These are phyloP conservation scores for Mucor irregularis DNA, from an alignment of 371 early-diverging fungal species.

Conservation along the genomic window DNA sequence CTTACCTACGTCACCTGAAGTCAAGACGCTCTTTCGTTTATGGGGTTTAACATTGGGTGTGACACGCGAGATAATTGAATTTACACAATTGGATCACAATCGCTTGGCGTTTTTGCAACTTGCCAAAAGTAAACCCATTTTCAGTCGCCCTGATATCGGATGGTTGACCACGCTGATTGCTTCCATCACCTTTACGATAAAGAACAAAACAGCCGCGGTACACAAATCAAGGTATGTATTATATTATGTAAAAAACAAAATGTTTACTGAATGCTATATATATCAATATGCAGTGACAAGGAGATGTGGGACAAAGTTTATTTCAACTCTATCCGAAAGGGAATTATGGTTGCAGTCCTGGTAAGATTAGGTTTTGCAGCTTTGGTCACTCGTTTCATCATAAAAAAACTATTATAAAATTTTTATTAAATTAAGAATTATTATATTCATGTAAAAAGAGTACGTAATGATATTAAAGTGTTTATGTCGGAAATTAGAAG, in stretches of 20 bases:
- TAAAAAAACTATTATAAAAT: background rate
- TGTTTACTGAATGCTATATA: too few species aligned
- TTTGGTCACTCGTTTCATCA: background rate
- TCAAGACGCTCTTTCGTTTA: slow-evolving; percentile 39
- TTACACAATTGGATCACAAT: slow-evolving; percentile 23
- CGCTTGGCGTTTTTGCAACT: slow-evolving; percentile 7
- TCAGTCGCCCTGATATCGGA: slow-evolving; percentile 19
- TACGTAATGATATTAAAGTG: background rate
- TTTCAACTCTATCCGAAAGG: slow-evolving; percentile 14
- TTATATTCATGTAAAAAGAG: too few species aligned
- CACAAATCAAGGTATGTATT: too few species aligned
- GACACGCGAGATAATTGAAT: slow-evolving; percentile 60
- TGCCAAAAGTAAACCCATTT: slow-evolving; percentile 6
- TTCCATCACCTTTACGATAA: too few species aligned
- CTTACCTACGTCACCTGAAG: slow-evolving; percentile 27
- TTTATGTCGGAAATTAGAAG: slow-evolving; percentile 5
- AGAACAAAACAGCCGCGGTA: too few species aligned
- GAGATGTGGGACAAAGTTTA: slow-evolving; percentile 25
- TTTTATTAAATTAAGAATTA: too few species aligned
- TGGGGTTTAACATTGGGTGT: slow-evolving; percentile 74
- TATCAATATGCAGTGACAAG: too few species aligned
- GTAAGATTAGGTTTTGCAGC: slow-evolving; percentile 14
- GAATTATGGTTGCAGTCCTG: slow-evolving; percentile 10
- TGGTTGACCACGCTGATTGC: slow-evolving; percentile 5
- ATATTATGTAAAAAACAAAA: too few species aligned